A percentile compares a stretch with the other conserved stretches of the same genome.
phyloP scores from a whole-genome alignment of 495 filamentous ascomycete species.

The Cetradonia linearis region DNA sequence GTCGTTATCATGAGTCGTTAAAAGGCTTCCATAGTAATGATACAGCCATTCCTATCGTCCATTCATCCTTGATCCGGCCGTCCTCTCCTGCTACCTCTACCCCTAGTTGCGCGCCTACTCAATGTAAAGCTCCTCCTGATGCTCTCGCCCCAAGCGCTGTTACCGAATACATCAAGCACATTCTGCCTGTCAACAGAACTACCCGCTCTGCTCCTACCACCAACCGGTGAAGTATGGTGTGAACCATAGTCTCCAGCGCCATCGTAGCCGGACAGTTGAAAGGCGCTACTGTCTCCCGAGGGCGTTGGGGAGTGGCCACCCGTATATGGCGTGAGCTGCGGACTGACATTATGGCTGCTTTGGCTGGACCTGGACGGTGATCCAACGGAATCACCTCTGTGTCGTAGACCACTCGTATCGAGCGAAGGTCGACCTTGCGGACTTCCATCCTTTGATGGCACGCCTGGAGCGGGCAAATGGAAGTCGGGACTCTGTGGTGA shows the following conservation, averaged over 20 bases:
- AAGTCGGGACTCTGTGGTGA: slow-evolving; percentile 23
- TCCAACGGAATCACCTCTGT: slow-evolving; percentile 17
- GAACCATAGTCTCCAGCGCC: slow-evolving; percentile 10
- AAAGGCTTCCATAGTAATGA: not conserved
- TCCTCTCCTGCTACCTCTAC: slow-evolving; percentile 16
- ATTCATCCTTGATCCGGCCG: slow-evolving; percentile 10
- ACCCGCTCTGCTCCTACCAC: slow-evolving; percentile 41
- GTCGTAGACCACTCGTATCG: slow-evolving; percentile 24
- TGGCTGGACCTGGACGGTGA: slow-evolving; percentile 30
- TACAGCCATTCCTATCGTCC: not conserved
- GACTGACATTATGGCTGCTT: slow-evolving; percentile 32
- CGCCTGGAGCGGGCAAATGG: slow-evolving; percentile 8
- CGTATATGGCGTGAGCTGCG: slow-evolving; percentile 19
- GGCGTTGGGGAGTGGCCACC: slow-evolving; percentile 19
- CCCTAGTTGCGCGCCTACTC: slow-evolving; percentile 41
- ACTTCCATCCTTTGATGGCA: slow-evolving; percentile 17
- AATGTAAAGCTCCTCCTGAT: slow-evolving; percentile 79
- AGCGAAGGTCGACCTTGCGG: slow-evolving; percentile 25
- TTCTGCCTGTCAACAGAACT: slow-evolving; percentile 68
- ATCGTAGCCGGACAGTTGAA: slow-evolving; percentile 14
- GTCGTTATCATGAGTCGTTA: slow-evolving; percentile 17
- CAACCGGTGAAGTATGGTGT: slow-evolving; percentile 16
- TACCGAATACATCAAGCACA: slow-evolving; percentile 70
- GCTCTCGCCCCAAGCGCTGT: slow-evolving; percentile 87
- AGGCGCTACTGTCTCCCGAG: slow-evolving; percentile 19